Evolutionary conservation across 176 grass and related monocot species (phyloP).

Genomic region (Luzula sylvatica): DNA sequence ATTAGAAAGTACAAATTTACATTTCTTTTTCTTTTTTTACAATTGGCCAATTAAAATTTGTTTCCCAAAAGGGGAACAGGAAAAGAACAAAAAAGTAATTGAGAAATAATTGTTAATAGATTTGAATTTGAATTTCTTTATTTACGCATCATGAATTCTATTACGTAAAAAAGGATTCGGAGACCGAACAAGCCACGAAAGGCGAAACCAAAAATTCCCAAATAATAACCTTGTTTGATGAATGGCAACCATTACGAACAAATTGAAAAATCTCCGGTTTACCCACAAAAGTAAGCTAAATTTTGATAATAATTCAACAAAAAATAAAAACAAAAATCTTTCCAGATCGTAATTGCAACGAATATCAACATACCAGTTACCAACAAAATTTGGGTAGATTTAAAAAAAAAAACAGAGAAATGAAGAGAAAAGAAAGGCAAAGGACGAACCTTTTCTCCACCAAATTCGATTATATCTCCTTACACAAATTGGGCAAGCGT

Average conservation of each 20-base stretch:
- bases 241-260: neutral
- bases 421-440: neutral
- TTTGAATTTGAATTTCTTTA: neutral
- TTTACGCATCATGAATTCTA: neutral
- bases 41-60: too few relatives aligned
- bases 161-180: neutral
- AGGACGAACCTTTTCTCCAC: constrained; percentile 2
- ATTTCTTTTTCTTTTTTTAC: too few relatives aligned
- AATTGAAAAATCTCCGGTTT: neutral
- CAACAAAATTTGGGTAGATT: neutral
- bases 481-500: neutral
- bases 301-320: neutral
- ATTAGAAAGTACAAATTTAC: neutral
- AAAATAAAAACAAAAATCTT: neutral
- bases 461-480: neutral
- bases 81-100: neutral
- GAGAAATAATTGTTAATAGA: neutral
- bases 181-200: neutral
- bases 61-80: neutral
- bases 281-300: neutral
- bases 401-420: neutral
- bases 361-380: neutral
- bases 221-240: neutral
- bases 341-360: neutral
- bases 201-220: neutral